Conservation (phyloP, 2,329 filamentous ascomycete genomes). For the Beauveria medogensis region DNA sequence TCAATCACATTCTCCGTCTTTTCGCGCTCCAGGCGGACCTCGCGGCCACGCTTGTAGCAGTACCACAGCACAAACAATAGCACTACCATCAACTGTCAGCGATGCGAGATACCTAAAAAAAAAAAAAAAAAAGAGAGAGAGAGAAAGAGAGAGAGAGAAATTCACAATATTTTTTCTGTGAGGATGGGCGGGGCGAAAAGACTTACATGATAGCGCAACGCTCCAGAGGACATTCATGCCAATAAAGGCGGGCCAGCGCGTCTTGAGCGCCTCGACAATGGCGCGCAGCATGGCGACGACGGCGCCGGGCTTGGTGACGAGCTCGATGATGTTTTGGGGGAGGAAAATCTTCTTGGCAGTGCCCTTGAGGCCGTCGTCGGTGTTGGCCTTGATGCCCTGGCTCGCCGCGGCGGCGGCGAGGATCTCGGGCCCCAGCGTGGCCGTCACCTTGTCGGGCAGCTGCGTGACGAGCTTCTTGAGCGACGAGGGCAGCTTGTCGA, state of each 20-base stretch:
- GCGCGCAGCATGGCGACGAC: constrained; percentile 76
- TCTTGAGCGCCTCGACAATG: constrained; percentile 83
- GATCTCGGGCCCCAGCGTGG: constrained; percentile 69
- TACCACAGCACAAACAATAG: constrained; percentile 96
- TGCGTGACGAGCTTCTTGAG: constrained; percentile 81
- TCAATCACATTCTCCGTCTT: constrained; percentile 29
- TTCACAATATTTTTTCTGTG: not conserved
- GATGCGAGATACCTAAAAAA: not conserved
- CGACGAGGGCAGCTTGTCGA: constrained; percentile 64
- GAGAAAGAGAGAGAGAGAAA: too few species aligned
- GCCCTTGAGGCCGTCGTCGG: constrained; percentile 48
- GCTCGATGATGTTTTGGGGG: constrained; percentile 65
- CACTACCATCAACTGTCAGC: constrained; percentile 39
- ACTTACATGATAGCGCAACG: constrained; percentile 75
- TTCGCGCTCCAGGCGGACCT: constrained; percentile 66
- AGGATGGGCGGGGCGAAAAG: not conserved
- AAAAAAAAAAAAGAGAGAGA: too few species aligned
- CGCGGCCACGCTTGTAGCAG: constrained; percentile 88
- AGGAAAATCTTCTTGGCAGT: constrained; percentile 59
- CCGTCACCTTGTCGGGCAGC: constrained; percentile 73
- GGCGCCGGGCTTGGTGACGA: constrained; percentile 81
- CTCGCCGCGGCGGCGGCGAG: constrained; percentile 72
- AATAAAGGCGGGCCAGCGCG: constrained; percentile 82
- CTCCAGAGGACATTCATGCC: constrained; percentile 90
- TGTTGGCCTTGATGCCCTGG: constrained; percentile 53